Conservation (phyloP, 106 monocot genomes). For the Dioscorea dumetorum region DNA sequence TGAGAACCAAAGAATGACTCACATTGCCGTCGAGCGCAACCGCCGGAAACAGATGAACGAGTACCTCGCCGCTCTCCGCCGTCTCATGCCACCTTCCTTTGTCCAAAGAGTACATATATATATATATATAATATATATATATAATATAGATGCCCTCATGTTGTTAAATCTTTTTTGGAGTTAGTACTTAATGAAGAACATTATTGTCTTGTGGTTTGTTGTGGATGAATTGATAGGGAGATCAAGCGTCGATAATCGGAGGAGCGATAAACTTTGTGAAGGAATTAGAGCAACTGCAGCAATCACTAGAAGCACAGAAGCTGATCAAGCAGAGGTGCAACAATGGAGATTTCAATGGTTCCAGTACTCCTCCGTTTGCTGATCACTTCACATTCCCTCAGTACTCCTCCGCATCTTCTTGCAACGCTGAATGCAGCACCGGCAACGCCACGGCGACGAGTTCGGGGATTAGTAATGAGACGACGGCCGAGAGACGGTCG, state of each 20-base stretch:
- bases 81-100: conserved; percentile 46
- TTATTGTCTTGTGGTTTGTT: not conserved
- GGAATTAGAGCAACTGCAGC: conserved; percentile 67
- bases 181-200: not conserved
- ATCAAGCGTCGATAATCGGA: conserved; percentile 72
- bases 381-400: conserved; percentile 55
- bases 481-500: conserved; percentile 9
- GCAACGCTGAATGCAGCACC: not conserved
- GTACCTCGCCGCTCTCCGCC: conserved; percentile 30
- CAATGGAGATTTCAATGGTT: not conserved
- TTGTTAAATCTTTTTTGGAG: too few relatives aligned
- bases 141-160: too few relatives aligned
- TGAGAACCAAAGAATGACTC: conserved; percentile 48
- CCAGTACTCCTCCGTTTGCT: conserved; percentile 22
- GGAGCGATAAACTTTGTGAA: conserved; percentile 79
- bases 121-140: not conserved
- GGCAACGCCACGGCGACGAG: not conserved
- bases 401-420: conserved; percentile 12
- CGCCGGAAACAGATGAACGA: conserved; percentile 48
- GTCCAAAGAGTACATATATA: conserved; percentile 19
- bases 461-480: not conserved
- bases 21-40: conserved; percentile 52
- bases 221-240: conserved; percentile 28
- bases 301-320: conserved; percentile 55
- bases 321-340: conserved; percentile 10